Percentiles rank a stretch among this genome's conserved stretches.
These are phyloP conservation scores for Colletotrichum echinochloae DNA, from an alignment of 2,329 filamentous ascomycete genomes.

Conservation along the genomic window DNA sequence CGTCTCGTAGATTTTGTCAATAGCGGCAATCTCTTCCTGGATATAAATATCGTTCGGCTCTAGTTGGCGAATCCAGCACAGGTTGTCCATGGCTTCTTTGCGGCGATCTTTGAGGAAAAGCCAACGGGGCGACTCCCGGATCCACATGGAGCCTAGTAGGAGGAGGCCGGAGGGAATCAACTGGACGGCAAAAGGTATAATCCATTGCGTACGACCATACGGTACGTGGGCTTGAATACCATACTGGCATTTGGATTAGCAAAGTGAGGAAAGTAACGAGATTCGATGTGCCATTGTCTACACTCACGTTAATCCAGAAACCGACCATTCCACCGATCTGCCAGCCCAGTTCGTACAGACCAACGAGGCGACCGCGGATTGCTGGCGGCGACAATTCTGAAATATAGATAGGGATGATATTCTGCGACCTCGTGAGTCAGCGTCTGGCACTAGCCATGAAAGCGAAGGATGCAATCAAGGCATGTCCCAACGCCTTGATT, in stretches of 20 bases:
- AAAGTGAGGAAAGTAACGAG: conserved; percentile 44
- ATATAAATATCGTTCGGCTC: conserved; percentile 66
- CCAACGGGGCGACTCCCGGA: conserved; percentile 70
- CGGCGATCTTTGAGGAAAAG: conserved; percentile 66
- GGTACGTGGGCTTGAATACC: conserved; percentile 40
- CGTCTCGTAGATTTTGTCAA: conserved; percentile 62
- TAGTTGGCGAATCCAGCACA: conserved; percentile 68
- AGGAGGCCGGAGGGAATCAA: conserved; percentile 66
- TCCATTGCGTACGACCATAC: conserved; percentile 52
- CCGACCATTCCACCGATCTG: conserved; percentile 65
- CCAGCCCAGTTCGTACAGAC: conserved; percentile 65
- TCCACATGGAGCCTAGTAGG: conserved; percentile 59
- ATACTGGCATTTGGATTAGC: conserved; percentile 45
- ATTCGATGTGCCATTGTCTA: conserved; percentile 40
- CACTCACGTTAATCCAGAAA: conserved; percentile 59
- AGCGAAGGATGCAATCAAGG: neutral
- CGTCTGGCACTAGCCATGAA: neutral
- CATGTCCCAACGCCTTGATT: neutral
- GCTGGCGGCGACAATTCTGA: conserved; percentile 61
- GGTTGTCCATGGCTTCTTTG: conserved; percentile 61
- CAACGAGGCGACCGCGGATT: conserved; percentile 66
- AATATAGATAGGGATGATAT: conserved; percentile 62
- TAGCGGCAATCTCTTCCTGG: conserved; percentile 70
- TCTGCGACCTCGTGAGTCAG: conserved; percentile 49
- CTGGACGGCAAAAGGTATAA: conserved; percentile 65